Evolutionary conservation across 305 asterid species (phyloP).

Genomic region (Striga hermonthica): DNA sequence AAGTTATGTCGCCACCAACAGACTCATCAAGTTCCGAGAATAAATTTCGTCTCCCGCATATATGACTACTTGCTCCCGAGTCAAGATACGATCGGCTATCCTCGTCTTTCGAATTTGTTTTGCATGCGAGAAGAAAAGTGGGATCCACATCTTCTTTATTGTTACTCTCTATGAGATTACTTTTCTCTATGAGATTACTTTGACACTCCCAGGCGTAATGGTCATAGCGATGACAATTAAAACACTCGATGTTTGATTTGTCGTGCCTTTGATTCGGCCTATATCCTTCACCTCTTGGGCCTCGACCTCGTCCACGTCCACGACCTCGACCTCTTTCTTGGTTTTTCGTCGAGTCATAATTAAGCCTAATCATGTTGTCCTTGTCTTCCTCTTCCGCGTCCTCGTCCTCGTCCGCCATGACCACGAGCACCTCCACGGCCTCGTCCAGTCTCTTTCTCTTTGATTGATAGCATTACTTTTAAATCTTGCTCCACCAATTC

Average conservation of each 20-base stretch:
- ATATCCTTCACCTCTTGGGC: not conserved
- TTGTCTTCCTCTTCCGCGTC: conserved; percentile 19
- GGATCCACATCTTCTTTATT: too few relatives aligned
- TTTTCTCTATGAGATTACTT: not conserved
- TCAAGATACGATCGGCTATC: conserved; percentile 29
- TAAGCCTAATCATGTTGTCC: too few relatives aligned
- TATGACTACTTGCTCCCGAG: conserved; percentile 23
- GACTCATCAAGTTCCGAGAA: conserved; percentile 30
- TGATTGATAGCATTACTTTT: not conserved
- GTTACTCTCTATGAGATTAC: conserved; percentile 20
- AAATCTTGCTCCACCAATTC: conserved; percentile 16
- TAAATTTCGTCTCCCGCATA: too few relatives aligned
- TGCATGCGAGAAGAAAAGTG: too few relatives aligned
- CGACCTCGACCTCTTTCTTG: too few relatives aligned
- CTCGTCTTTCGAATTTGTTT: too few relatives aligned
- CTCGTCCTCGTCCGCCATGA: conserved; percentile 12
- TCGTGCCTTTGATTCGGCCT: too few relatives aligned
- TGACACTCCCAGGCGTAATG: conserved; percentile 31
- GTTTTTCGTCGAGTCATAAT: too few relatives aligned
- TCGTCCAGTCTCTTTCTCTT: not conserved
- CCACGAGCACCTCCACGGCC: too few relatives aligned
- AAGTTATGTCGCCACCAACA: not conserved
- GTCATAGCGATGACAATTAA: conserved; percentile 17
- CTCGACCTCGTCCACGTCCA: too few relatives aligned
- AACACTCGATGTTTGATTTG: conserved; percentile 23